These are phyloP conservation scores for Bruguiera gymnorhiza DNA, from an alignment of 345 rosid species.

Conservation along the genomic window DNA sequence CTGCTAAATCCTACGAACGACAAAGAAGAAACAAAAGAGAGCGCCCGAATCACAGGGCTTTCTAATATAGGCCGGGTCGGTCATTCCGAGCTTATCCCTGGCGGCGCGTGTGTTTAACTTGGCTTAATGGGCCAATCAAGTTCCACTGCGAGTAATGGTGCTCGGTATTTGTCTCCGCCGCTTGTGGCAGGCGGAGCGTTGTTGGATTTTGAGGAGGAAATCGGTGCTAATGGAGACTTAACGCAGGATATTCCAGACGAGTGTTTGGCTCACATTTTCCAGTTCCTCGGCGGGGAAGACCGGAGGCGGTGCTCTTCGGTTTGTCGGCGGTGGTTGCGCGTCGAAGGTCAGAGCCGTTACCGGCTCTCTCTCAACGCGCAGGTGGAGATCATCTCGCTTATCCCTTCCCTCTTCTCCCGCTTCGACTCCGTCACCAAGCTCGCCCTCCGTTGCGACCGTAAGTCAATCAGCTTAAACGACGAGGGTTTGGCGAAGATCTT, in stretches of 20 bases:
- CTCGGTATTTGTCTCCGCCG: constrained; percentile 22
- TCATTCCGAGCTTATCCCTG: neutral
- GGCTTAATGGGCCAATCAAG: constrained; percentile 54
- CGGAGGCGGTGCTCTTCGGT: constrained; percentile 69
- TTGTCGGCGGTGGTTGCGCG: constrained; percentile 69
- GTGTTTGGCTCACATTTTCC: constrained; percentile 74
- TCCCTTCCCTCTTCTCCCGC: constrained; percentile 54
- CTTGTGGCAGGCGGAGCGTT: constrained; percentile 12
- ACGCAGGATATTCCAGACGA: constrained; percentile 46
- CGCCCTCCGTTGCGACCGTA: constrained; percentile 70
- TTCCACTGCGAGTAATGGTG: constrained; percentile 32
- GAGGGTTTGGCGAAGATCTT: constrained; percentile 62
- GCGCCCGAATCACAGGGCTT: too few species aligned
- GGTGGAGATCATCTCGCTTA: constrained; percentile 36
- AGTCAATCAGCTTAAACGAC: constrained; percentile 56
- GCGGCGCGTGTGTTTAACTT: constrained; percentile 18
- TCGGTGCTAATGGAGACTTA: neutral
- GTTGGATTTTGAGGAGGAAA: neutral
- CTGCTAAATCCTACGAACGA: too few species aligned
- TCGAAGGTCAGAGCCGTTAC: constrained; percentile 73
- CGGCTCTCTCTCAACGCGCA: constrained; percentile 70
- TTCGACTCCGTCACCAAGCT: constrained; percentile 72
- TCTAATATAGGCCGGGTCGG: too few species aligned
- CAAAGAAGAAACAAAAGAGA: too few species aligned
- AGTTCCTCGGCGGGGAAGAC: constrained; percentile 61